Base-by-base conservation (phyloP, 495 filamentous ascomycete genomes). In the Hamigera avellanea region DNA sequence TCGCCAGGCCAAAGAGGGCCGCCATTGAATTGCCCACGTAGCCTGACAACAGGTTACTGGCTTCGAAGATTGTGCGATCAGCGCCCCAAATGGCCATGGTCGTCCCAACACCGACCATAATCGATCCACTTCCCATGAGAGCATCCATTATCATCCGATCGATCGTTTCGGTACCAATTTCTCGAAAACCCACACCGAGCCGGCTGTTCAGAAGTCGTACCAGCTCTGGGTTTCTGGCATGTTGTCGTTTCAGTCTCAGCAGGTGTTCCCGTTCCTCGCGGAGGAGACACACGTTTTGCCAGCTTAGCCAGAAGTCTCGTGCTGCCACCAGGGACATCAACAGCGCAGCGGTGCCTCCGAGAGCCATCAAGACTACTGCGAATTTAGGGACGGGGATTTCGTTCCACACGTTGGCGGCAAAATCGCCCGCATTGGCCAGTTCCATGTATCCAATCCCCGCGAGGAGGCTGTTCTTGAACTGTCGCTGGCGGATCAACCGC, bases 381-480 rank as follows among this genome's bases (percentile, higher is more conserved):
- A 62, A 61, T 2, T 32, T 50, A 2, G 69, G 67, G 2, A 69
- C 54, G 0, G 68, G 69, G 21, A 57, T 54, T 16, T 61, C 33
- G 30, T 73, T 73, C 67, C 66, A 73, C 6, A 70, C 63, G 28
- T 73, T 73, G 10, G 69, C 68, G 0, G 69, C 64, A 28, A 73
- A 71, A 41, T 73, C 69, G 1, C 57, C 64, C 0, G 64, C 67
- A 33, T 73, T 73, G 28, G 64, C 66, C 12, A 72, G 53, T 39
- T 73, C 69, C 19, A 73, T 56, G 33, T 60, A 68, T 1, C 66
- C 69, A 1, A 69, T 59, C 30, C 62, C 55, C 0, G 58, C 53
- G 14, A 71, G 57, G 1, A 73, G 51, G 34, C 53, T 67, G 48
- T 73, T 73, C 7, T 51, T 50, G 37, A 67, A 59, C 37, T 64